Percentiles rank a stretch among this genome's conserved stretches.
Evolutionary conservation across 1,139 yeast species (phyloP).

Genomic region (Hyphopichia khmerensis): DNA sequence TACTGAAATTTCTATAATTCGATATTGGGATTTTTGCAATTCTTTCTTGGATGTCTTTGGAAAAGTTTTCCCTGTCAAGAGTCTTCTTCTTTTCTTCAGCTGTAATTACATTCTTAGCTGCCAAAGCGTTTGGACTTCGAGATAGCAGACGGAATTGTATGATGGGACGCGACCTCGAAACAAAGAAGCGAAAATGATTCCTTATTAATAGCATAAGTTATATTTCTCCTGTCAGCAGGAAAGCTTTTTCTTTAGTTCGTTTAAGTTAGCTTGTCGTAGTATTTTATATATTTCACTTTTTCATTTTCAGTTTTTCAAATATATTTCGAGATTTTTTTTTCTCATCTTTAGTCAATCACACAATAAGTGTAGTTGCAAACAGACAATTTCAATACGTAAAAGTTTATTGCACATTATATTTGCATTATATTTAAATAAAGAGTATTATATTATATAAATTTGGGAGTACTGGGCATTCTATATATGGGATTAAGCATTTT

Average conservation of each 20-base stretch:
- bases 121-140: neutral
- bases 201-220: neutral
- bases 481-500: slow-evolving; percentile 17
- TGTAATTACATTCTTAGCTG: slow-evolving; percentile 3
- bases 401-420: too few species aligned
- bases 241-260: too few species aligned
- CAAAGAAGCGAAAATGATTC: neutral
- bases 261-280: too few species aligned
- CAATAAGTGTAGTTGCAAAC: too few species aligned
- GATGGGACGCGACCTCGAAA: neutral
- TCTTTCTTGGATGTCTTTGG: slow-evolving; percentile 46
- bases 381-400: too few species aligned
- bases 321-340: too few species aligned
- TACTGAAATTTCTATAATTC: slow-evolving; percentile 85
- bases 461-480: too few species aligned
- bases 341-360: too few species aligned
- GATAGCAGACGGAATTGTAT: neutral
- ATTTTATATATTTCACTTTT: too few species aligned
- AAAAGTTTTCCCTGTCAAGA: slow-evolving; percentile 32
- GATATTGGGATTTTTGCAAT: slow-evolving; percentile 74
- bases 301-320: too few species aligned
- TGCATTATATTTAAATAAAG: too few species aligned
- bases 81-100: slow-evolving; percentile 27
- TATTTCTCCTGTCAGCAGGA: too few species aligned
- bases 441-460: neutral